A percentile compares a stretch with the other conserved stretches of the same genome.
Evolutionary conservation across 345 rosid species (phyloP).

Genomic region (Viola odorata): DNA sequence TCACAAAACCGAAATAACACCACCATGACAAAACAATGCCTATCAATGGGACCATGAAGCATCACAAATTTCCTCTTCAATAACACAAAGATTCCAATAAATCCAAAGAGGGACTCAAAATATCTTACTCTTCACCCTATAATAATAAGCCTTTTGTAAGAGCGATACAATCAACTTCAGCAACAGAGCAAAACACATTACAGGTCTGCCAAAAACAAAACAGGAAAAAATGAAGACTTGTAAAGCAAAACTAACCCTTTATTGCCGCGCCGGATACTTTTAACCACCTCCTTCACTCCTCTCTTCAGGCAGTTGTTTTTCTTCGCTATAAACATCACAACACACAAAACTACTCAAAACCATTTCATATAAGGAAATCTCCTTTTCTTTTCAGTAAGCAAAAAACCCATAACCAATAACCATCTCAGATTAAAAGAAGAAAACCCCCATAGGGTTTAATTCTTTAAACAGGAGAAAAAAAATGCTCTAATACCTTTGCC

Average conservation of each 20-base stretch:
- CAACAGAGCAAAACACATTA: not conserved
- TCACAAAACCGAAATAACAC: too few species aligned
- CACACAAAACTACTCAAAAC: not conserved
- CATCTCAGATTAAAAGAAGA: not conserved
- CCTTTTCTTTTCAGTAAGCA: too few species aligned
- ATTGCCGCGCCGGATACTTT: constrained; percentile 78
- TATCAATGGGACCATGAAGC: too few species aligned
- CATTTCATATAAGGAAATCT: not conserved
- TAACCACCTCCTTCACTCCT: constrained; percentile 97
- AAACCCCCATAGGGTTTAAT: not conserved
- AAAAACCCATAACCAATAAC: not conserved
- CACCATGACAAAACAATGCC: too few species aligned
- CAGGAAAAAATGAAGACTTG: not conserved
- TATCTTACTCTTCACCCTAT: too few species aligned
- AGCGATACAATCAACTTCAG: not conserved
- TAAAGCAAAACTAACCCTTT: constrained; percentile 54
- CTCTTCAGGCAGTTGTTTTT: constrained; percentile 90
- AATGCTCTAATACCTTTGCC: constrained; percentile 47
- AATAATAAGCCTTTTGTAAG: too few species aligned
- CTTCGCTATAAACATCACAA: constrained; percentile 42
- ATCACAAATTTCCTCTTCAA: too few species aligned
- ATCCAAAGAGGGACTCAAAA: too few species aligned
- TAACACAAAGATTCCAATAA: too few species aligned
- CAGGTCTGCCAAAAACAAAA: not conserved
- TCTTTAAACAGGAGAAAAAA: not conserved